Evolutionary conservation across 2,329 filamentous ascomycete genomes (phyloP).

Genomic region (Zymoseptoria passerinii): DNA sequence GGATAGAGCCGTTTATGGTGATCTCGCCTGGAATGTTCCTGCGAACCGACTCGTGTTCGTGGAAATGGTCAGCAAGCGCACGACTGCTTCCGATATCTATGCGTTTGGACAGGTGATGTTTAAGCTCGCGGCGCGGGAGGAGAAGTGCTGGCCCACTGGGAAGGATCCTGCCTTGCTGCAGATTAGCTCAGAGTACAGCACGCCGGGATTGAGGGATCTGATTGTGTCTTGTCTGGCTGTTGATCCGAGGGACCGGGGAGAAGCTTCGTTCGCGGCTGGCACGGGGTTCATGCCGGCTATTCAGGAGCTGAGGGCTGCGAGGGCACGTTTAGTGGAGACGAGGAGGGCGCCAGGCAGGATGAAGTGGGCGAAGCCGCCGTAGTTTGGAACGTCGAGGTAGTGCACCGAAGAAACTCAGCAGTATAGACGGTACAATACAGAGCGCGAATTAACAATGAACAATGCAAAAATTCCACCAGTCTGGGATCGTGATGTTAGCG

Average conservation of each 20-base stretch:
- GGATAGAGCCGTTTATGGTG: slow-evolving; percentile 1
- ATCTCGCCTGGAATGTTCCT: background rate
- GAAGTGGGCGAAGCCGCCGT: slow-evolving; percentile 2
- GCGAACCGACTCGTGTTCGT: background rate
- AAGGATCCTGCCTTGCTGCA: slow-evolving; percentile 1
- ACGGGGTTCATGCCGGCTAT: slow-evolving; percentile 7
- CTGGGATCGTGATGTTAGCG: too few species aligned
- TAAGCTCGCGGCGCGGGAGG: slow-evolving; percentile 5
- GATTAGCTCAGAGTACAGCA: slow-evolving; percentile 5
- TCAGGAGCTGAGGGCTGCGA: slow-evolving; percentile 6
- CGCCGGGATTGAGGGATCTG: slow-evolving; percentile 5
- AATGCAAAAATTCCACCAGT: background rate
- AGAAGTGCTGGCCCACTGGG: slow-evolving; percentile 1
- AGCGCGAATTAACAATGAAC: background rate
- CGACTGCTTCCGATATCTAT: slow-evolving; percentile 10
- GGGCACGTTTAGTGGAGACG: slow-evolving; percentile 3
- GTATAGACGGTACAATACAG: too few species aligned
- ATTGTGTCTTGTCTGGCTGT: slow-evolving; percentile 8
- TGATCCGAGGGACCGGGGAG: slow-evolving; percentile 6
- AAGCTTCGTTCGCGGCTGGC: slow-evolving; percentile 6
- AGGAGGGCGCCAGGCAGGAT: background rate
- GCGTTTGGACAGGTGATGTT: slow-evolving; percentile 16
- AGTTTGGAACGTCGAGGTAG: background rate
- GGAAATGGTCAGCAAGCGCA: slow-evolving; percentile 4
- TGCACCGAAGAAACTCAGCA: too few species aligned